Conservation (phyloP, 495 filamentous ascomycete genomes). For the Aspergillus kassunensis region DNA sequence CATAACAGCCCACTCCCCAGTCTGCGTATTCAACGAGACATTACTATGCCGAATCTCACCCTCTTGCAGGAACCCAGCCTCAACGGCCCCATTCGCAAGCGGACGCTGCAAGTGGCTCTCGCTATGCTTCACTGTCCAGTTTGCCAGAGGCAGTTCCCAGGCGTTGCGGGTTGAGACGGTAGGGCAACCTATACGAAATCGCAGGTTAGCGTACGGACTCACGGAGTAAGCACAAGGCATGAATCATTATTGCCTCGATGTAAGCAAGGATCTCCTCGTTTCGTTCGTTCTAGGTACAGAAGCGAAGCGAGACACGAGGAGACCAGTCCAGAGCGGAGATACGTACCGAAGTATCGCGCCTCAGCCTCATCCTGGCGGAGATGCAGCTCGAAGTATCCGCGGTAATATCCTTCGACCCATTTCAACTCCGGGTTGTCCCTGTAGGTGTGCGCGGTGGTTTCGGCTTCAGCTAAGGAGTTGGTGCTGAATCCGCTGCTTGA, state of each 20-base stretch:
- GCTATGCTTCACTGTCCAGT: slow-evolving; percentile 55
- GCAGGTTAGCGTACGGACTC: no score
- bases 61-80: slow-evolving; percentile 41
- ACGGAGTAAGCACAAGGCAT: no score
- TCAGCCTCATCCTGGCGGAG: slow-evolving; percentile 37
- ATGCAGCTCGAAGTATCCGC: slow-evolving; percentile 57
- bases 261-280: no score
- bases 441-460: slow-evolving; percentile 35
- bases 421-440: slow-evolving; percentile 54
- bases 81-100: slow-evolving; percentile 40
- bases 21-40: slow-evolving; percentile 45
- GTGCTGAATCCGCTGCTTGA: slow-evolving; percentile 47
- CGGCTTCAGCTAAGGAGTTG: slow-evolving; percentile 39
- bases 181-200: slow-evolving; percentile 29
- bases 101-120: slow-evolving; percentile 47
- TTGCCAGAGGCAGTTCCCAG: slow-evolving; percentile 54
- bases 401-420: slow-evolving; percentile 67
- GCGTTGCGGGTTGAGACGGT: slow-evolving; percentile 36
- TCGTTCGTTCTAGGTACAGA: no score
- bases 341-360: slow-evolving; percentile 12
- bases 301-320: neutral
- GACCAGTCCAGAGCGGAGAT: neutral
- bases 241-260: no score
- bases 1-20: slow-evolving; percentile 16
- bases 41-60: slow-evolving; percentile 47